Base-by-base conservation (phyloP, 78 protist species). In the Capsaspora owczarzaki region DNA sequence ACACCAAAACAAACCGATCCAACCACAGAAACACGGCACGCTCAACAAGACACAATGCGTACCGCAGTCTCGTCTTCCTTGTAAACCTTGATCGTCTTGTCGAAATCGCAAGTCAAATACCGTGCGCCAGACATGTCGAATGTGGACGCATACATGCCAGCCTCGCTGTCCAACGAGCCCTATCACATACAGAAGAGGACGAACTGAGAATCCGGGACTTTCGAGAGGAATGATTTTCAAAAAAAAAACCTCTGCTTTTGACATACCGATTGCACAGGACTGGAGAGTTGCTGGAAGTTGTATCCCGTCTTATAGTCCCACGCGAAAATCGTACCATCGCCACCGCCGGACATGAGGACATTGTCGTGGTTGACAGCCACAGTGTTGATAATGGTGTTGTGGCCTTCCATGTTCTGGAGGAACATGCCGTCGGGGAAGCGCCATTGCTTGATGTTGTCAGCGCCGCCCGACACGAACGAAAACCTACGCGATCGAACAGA, bases 371-470 rank as follows among this genome's bases (percentile, higher is more conserved):
- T 95, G 53, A 96, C 33, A 3, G 96, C 93, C 68, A 95, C 2
- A 0, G 88, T 2, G 84, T 96, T 93, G 69, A 97, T 25, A 49
- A 95, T 92, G 38, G 90, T 51, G 61, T 89, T 79, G 80, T 94
- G 97, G 1, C 93, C 97, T 1, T 85, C 14, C n/a, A 96, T 38
- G 84, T 95, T 98, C 70, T 84, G 78, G 49, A 97, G 31, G 76
- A 95, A 97, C 42, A 79, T 53, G 71, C 98, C 99, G 29, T 96
- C 88, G 22, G 98, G 98, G 29, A 79, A 87, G 68, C 78, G 78
- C 98, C 98, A 98, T 84, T 97, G 92, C 74, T 96, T 97, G 76
- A 98, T 82, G 76, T 93, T 89, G 86, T 97, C 99, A 6, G 97
- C 82, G 29, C 92, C 74, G 8, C 82, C 99, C 0, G 97, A 61